phyloP scores from a whole-genome alignment of 75 land plant genomes.

The Pinus albicaulis region DNA sequence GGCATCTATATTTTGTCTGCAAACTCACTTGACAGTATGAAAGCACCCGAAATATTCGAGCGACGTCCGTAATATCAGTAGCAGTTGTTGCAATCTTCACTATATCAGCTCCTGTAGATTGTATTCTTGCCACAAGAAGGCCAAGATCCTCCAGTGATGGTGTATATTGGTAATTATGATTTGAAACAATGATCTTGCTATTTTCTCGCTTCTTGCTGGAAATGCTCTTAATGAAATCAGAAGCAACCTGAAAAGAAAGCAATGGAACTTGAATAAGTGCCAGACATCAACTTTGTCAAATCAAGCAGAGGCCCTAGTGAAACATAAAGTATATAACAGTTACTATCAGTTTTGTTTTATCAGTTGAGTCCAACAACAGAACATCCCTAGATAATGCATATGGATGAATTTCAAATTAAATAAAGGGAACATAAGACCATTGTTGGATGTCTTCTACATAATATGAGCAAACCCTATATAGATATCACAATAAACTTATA shows the following conservation, averaged over 20 bases:
- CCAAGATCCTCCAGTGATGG: constrained; percentile 59
- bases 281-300: neutral
- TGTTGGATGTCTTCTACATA: neutral
- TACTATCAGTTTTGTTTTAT: neutral
- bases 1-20: neutral
- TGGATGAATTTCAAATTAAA: neutral
- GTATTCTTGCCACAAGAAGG: constrained; percentile 36
- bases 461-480: neutral
- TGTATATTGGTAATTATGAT: constrained; percentile 44
- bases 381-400: neutral
- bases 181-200: constrained; percentile 66
- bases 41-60: constrained; percentile 37
- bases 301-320: neutral
- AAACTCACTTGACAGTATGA: constrained; percentile 30
- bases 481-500: neutral
- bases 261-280: constrained; percentile 3
- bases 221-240: constrained; percentile 10
- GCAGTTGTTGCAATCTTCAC: constrained; percentile 56
- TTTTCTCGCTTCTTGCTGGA: constrained; percentile 12
- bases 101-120: constrained; percentile 76
- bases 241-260: constrained; percentile 19
- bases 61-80: constrained; percentile 37
- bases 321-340: neutral
- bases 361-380: neutral
- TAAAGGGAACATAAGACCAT: neutral